These are phyloP conservation scores for Maudiozyma serrabonitensis DNA, from an alignment of 805 yeast genomes.

Conservation along the genomic window DNA sequence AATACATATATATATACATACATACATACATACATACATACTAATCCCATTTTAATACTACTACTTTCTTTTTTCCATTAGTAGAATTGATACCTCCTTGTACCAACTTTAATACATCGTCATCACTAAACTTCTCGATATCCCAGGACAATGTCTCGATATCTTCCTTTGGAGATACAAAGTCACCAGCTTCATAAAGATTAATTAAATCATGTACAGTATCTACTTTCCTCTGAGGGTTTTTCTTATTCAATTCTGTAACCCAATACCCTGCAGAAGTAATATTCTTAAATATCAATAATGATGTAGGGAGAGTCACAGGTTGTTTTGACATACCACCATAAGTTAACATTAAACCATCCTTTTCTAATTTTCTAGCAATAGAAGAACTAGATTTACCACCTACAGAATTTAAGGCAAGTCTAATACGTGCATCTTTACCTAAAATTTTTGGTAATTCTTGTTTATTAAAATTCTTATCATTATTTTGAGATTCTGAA, in stretches of 20 bases:
- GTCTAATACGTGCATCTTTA: constrained; percentile 44
- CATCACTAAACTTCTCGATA: constrained; percentile 27
- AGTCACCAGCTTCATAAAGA: constrained; percentile 48
- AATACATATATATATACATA: neutral
- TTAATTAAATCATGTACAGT: constrained; percentile 48
- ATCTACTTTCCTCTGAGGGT: constrained; percentile 50
- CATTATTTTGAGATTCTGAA: constrained; percentile 75
- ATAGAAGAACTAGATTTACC: constrained; percentile 76
- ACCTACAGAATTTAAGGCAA: constrained; percentile 90
- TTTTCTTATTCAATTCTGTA: constrained; percentile 49
- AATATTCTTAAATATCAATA: constrained; percentile 82
- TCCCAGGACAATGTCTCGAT: constrained; percentile 29
- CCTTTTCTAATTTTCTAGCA: constrained; percentile 67
- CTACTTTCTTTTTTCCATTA: constrained; percentile 25
- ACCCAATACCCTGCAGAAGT: constrained; percentile 91
- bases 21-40: neutral
- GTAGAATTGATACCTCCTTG: constrained; percentile 34
- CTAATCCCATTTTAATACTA: constrained; percentile 21
- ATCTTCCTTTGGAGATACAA: constrained; percentile 41
- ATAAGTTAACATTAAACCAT: constrained; percentile 78
- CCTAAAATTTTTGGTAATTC: constrained; percentile 36
- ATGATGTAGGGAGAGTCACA: constrained; percentile 78
- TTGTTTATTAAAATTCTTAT: constrained; percentile 53
- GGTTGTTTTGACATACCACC: constrained; percentile 99
- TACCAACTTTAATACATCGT: constrained; percentile 35